phyloP scores from a whole-genome alignment of 2,329 filamentous ascomycete species.

The Myriosclerotinia curreyana region DNA sequence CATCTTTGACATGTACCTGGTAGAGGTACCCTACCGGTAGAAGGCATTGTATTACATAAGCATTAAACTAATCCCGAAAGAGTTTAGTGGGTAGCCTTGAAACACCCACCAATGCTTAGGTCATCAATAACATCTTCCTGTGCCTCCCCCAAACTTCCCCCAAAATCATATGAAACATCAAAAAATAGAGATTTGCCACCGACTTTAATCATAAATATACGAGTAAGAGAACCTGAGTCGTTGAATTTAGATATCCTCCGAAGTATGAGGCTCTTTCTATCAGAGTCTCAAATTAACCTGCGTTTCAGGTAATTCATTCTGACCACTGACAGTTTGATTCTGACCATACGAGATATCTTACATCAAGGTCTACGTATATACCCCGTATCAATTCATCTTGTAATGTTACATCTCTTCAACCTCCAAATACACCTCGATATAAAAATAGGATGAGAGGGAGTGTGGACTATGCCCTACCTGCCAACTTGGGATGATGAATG shows the following conservation, averaged over 20 bases:
- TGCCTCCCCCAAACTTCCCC: not conserved
- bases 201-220: not conserved
- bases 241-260: not conserved
- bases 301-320: not conserved
- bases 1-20: too few relatives aligned
- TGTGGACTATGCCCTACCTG: not conserved
- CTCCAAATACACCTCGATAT: not conserved
- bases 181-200: not conserved
- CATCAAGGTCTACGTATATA: not conserved
- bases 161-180: constrained; percentile 3
- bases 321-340: not conserved
- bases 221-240: not conserved
- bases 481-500: not conserved
- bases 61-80: too few relatives aligned
- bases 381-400: not conserved
- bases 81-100: not conserved
- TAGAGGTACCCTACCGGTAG: too few relatives aligned
- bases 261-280: not conserved
- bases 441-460: not conserved
- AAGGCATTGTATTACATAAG: not conserved
- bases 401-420: not conserved
- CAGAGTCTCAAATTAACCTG: not conserved
- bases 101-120: not conserved
- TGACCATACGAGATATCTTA: not conserved
- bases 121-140: not conserved